A percentile compares a stretch with the other conserved stretches of the same genome.
phyloP scores from a whole-genome alignment of 257 asterid genomes.

The Apocynum venetum region DNA sequence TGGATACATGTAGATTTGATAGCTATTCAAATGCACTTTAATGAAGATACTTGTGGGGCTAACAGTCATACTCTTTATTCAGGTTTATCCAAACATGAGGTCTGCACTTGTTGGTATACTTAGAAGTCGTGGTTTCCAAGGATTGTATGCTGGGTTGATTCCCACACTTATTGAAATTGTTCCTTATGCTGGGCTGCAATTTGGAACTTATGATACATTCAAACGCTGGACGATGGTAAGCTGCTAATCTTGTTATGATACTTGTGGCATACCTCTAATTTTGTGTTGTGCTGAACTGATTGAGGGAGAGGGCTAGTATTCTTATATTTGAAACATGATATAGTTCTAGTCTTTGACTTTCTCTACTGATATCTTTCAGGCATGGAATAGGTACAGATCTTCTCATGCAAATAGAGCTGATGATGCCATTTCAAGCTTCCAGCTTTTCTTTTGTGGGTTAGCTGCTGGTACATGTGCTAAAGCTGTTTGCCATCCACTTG shows the following conservation, averaged over 20 bases:
- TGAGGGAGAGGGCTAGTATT: background rate
- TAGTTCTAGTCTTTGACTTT: background rate
- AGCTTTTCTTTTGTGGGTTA: conserved; percentile 75
- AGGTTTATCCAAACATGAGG: conserved; percentile 90
- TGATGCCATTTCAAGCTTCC: conserved; percentile 57
- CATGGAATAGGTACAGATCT: conserved; percentile 53
- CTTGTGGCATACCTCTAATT: background rate
- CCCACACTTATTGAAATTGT: conserved; percentile 84
- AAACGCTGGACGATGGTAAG: conserved; percentile 85
- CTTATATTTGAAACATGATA: background rate
- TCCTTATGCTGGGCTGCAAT: conserved; percentile 93
- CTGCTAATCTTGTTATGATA: background rate
- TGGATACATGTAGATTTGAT: background rate
- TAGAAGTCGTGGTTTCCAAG: conserved; percentile 64
- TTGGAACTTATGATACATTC: conserved; percentile 92
- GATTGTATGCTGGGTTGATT: conserved; percentile 79
- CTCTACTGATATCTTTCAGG: conserved; percentile 32
- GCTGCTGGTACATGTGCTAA: conserved; percentile 90
- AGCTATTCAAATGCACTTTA: conserved; percentile 4
- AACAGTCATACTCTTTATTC: conserved; percentile 22
- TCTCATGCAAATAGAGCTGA: conserved; percentile 30
- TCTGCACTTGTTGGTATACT: conserved; percentile 62
- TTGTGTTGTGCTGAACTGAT: no score
- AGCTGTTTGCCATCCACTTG: conserved; percentile 93
- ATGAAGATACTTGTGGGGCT: conserved; percentile 15